Conservation (phyloP, 208 protist species). For the Leishmania major region DNA sequence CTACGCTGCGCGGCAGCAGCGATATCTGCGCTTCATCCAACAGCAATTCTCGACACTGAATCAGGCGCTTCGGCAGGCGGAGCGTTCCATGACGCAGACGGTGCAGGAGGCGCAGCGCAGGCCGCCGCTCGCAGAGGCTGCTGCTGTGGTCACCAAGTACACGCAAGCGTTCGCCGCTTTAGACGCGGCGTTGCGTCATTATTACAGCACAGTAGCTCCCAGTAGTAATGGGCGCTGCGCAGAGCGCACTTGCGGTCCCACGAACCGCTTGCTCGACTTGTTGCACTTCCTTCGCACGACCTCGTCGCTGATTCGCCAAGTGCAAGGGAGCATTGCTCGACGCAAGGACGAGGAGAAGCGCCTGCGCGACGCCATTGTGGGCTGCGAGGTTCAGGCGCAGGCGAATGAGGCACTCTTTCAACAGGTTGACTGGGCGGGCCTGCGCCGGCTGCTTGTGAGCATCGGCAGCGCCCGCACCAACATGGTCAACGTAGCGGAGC, state of each 20-base stretch:
- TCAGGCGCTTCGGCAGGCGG: conserved; percentile 33
- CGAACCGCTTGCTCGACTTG: conserved; percentile 13
- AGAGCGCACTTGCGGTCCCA: background rate
- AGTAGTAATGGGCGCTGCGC: background rate
- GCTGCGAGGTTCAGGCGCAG: conserved; percentile 9
- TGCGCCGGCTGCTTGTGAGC: conserved; percentile 26
- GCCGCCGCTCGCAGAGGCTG: conserved; percentile 43
- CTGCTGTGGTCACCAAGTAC: conserved; percentile 42
- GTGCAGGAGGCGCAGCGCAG: conserved; percentile 25
- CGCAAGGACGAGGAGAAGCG: conserved; percentile 30
- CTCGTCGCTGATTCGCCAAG: conserved; percentile 12
- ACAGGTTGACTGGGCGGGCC: conserved; percentile 27
- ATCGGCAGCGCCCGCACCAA: conserved; percentile 16
- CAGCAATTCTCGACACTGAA: conserved; percentile 40
- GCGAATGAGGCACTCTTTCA: conserved; percentile 4
- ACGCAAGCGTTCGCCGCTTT: conserved; percentile 37
- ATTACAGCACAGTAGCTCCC: conserved; percentile 10
- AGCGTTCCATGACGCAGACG: conserved; percentile 28
- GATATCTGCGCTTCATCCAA: conserved; percentile 25
- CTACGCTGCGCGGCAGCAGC: conserved; percentile 22
- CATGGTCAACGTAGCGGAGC: background rate
- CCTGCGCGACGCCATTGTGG: conserved; percentile 21
- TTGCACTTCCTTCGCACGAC: conserved; percentile 25
- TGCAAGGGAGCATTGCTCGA: conserved; percentile 20
- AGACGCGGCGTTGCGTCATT: conserved; percentile 35